Conservation (phyloP, 2,329 filamentous ascomycete genomes). For the Colletotrichum lentis region DNA sequence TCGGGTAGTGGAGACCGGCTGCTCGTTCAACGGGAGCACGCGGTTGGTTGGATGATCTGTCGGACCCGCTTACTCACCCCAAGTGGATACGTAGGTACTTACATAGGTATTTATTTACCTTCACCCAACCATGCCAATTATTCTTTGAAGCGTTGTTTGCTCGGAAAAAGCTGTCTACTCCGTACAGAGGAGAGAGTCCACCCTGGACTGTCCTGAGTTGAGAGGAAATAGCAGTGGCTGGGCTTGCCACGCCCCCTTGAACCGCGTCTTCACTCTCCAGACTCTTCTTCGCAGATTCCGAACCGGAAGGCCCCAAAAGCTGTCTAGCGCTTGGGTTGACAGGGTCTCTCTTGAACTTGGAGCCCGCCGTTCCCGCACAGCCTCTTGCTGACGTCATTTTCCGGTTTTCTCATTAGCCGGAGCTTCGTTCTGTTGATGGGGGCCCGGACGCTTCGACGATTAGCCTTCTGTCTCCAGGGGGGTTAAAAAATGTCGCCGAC, state of each 20-base stretch:
- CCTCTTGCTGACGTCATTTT: slow-evolving; percentile 27
- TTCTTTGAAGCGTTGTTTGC: no score
- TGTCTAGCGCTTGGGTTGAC: background rate
- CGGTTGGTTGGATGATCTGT: background rate
- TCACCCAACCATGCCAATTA: no score
- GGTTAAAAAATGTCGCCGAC: slow-evolving; percentile 34
- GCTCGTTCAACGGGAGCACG: background rate
- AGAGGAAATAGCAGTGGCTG: background rate
- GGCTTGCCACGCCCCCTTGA: background rate
- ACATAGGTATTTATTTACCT: slow-evolving; percentile 14
- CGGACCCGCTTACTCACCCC: slow-evolving; percentile 27
- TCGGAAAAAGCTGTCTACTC: no score
- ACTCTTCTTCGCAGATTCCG: background rate
- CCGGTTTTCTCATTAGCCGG: background rate
- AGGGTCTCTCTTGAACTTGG: background rate
- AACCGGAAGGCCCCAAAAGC: no score
- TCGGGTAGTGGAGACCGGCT: background rate
- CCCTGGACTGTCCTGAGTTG: background rate
- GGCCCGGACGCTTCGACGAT: slow-evolving; percentile 3
- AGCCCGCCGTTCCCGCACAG: background rate
- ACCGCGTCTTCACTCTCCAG: no score
- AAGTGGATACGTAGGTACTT: background rate
- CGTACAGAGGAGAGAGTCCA: background rate
- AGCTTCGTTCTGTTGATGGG: background rate
- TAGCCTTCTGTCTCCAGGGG: slow-evolving; percentile 18